These are phyloP conservation scores for Chaetomidium leptoderma DNA, from an alignment of 495 filamentous ascomycete species.

Conservation along the genomic window DNA sequence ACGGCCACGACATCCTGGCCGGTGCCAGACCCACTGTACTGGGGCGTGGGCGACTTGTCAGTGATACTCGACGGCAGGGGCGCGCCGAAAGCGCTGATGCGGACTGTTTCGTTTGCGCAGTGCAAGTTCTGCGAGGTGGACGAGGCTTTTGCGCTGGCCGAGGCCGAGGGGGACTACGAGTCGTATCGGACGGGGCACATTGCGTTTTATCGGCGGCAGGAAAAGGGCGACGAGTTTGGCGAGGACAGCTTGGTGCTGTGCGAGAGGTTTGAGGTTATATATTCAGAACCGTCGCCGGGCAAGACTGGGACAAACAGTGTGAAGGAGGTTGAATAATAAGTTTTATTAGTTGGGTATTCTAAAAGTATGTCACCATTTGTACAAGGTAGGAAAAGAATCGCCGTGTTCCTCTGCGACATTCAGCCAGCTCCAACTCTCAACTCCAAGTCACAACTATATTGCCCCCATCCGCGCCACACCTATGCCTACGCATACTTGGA, in stretches of 20 bases:
- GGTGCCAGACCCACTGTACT: constrained; percentile 28
- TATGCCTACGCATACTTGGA: constrained; percentile 11
- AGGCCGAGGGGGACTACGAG: constrained; percentile 32
- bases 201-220: constrained; percentile 25
- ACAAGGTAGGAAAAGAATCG: no score
- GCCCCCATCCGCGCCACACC: not conserved
- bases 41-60: constrained; percentile 32
- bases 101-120: constrained; percentile 23
- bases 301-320: not conserved
- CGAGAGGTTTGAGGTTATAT: constrained; percentile 19
- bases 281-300: not conserved
- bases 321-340: no score
- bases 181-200: constrained; percentile 28
- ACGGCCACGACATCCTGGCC: constrained; percentile 36
- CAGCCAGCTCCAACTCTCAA: no score
- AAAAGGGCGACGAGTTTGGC: constrained; percentile 23
- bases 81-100: constrained; percentile 30
- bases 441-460: not conserved
- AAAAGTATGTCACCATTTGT: no score
- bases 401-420: no score
- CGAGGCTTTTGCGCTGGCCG: constrained; percentile 34
- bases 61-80: constrained; percentile 32
- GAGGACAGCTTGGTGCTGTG: constrained; percentile 34
- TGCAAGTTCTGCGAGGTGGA: constrained; percentile 33
- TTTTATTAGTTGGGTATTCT: not conserved